phyloP scores from a whole-genome alignment of 2,329 filamentous ascomycete genomes.

The Neopestalotiopsis rosae region DNA sequence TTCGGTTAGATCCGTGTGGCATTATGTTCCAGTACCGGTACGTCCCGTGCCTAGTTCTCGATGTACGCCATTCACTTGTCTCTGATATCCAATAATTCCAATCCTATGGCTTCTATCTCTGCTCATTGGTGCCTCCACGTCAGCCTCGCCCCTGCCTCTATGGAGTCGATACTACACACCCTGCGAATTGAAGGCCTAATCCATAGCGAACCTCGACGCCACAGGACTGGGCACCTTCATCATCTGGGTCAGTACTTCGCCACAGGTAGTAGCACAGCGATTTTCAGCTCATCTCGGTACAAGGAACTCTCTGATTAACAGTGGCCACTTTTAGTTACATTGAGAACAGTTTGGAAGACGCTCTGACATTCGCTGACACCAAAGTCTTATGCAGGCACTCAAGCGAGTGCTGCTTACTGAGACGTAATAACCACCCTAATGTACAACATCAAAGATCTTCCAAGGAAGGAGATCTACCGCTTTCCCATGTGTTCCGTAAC shows the following conservation, averaged over 20 bases:
- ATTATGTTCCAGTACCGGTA: background rate
- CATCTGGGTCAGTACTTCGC: background rate
- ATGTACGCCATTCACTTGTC: background rate
- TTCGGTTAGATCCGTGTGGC: background rate
- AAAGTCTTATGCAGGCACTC: background rate
- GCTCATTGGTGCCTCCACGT: background rate
- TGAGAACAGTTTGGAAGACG: background rate
- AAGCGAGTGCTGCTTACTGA: background rate
- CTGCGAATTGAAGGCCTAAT: background rate
- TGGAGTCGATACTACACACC: constrained; percentile 14
- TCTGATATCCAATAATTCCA: background rate
- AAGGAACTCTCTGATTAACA: background rate
- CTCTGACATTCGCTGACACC: background rate
- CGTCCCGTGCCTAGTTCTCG: constrained; percentile 13
- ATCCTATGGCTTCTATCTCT: background rate
- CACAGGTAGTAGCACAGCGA: constrained; percentile 4
- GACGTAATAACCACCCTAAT: background rate
- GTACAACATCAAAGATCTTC: background rate
- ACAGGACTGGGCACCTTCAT: background rate
- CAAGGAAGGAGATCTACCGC: background rate
- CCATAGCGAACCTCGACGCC: constrained; percentile 3
- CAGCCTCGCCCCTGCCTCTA: background rate
- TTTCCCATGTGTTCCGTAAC: background rate
- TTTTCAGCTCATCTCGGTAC: constrained; percentile 4
- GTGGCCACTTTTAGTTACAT: background rate